Conservation (phyloP, 2,329 filamentous ascomycete genomes). For the Penicillium sp. region DNA sequence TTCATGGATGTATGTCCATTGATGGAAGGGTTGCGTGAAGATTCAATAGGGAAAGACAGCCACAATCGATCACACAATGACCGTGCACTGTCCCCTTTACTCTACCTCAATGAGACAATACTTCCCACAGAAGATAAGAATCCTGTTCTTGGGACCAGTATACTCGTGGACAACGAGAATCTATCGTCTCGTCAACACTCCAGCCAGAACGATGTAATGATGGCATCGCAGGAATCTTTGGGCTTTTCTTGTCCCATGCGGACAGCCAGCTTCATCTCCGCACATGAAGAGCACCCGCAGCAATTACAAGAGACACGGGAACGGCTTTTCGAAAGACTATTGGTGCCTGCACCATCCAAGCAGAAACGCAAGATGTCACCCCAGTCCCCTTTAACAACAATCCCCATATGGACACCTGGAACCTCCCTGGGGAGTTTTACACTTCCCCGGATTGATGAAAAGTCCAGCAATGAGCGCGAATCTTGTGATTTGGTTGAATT, state of each 20-base stretch:
- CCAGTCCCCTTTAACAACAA: slow-evolving; percentile 25
- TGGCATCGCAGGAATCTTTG: background rate
- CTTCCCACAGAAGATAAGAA: background rate
- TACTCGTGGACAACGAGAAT: slow-evolving; percentile 25
- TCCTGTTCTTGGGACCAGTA: background rate
- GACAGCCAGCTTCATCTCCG: background rate
- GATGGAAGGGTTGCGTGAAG: background rate
- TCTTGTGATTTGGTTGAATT: slow-evolving; percentile 14
- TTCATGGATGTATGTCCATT: background rate
- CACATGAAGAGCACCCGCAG: background rate
- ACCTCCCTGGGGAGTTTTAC: background rate
- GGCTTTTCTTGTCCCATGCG: background rate
- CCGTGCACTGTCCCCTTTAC: slow-evolving; percentile 7
- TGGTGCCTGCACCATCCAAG: background rate
- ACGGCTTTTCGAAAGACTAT: background rate
- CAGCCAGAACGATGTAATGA: slow-evolving; percentile 8
- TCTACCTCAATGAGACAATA: slow-evolving; percentile 22
- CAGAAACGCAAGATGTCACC: background rate
- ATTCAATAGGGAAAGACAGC: background rate
- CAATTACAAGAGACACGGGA: background rate
- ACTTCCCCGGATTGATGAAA: background rate
- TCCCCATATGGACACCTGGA: slow-evolving; percentile 28
- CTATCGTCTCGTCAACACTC: slow-evolving; percentile 15
- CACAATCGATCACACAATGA: background rate
- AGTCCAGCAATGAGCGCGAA: background rate